Evolutionary conservation across 495 filamentous ascomycete genomes (phyloP).

Genomic region (Rhypophila decipiens): DNA sequence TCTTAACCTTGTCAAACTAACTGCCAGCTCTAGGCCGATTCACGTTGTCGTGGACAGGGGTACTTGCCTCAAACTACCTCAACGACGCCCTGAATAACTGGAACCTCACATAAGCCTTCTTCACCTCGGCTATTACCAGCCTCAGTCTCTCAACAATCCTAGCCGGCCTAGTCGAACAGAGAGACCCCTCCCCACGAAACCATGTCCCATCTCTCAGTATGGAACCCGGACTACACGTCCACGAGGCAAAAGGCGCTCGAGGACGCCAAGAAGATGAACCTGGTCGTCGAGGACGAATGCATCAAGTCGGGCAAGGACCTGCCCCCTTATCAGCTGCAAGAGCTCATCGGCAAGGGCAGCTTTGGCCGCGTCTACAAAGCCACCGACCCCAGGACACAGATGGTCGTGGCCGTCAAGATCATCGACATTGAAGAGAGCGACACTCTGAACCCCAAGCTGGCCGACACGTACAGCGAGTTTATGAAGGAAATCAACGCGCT

Average conservation of each 20-base stretch:
- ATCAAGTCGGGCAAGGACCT: constrained; percentile 38
- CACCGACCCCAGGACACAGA: constrained; percentile 49
- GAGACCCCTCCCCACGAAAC: too few species aligned
- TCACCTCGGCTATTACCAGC: too few species aligned
- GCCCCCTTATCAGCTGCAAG: constrained; percentile 67
- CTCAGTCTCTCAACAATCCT: too few species aligned
- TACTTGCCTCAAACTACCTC: too few species aligned
- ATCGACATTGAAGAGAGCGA: constrained; percentile 90
- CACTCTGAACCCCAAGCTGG: constrained; percentile 64
- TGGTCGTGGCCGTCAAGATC: constrained; percentile 86
- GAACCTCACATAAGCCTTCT: too few species aligned
- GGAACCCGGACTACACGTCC: constrained; percentile 29
- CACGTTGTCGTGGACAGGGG: too few species aligned
- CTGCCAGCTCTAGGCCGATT: too few species aligned
- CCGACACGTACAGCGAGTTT: constrained; percentile 75
- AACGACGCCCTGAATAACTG: too few species aligned
- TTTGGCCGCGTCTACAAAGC: constrained; percentile 93
- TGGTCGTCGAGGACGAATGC: constrained; percentile 41
- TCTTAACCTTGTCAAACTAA: too few species aligned
- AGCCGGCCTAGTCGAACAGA: too few species aligned
- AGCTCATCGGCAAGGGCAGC: constrained; percentile 91
- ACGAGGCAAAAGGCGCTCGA: constrained; percentile 44
- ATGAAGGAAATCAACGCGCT: constrained; percentile 85
- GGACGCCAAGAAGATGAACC: constrained; percentile 51
- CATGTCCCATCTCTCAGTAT: constrained; percentile 39